Conservation (phyloP, 331 rosid genomes). For the Prunus yedoensis region DNA sequence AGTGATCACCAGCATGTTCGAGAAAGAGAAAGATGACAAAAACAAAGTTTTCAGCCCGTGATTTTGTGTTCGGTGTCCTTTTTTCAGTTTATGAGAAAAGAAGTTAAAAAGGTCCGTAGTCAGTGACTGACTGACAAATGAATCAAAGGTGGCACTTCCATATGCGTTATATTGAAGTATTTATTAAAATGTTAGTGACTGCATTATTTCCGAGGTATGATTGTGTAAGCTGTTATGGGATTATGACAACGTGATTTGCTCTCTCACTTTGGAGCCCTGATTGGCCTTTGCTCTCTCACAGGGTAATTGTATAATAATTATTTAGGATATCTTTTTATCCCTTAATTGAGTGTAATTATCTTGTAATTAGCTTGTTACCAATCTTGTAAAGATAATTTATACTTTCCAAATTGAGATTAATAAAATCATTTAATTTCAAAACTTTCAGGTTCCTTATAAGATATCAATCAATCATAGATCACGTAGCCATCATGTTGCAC, state of each 20-base stretch:
- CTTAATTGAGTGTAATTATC: background rate
- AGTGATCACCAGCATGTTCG: constrained; percentile 10
- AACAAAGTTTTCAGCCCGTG: constrained; percentile 63
- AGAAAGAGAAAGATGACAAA: constrained; percentile 50
- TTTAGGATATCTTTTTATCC: background rate
- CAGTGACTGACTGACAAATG: constrained; percentile 23
- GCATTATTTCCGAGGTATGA: background rate
- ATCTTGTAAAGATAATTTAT: no score
- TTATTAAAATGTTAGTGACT: background rate
- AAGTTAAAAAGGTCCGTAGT: background rate
- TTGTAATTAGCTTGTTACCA: background rate
- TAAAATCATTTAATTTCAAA: background rate
- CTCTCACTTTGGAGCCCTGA: background rate
- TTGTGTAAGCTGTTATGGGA: background rate
- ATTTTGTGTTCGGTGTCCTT: constrained; percentile 35
- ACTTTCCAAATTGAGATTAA: background rate
- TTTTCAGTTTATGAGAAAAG: constrained; percentile 15
- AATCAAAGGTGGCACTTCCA: background rate
- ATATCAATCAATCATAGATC: background rate
- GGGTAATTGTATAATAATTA: background rate
- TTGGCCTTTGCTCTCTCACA: background rate
- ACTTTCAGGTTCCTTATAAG: background rate
- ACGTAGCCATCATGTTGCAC: background rate
- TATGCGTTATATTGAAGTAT: background rate
- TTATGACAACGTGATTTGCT: constrained; percentile 4